phyloP scores from a whole-genome alignment of 495 filamentous ascomycete species.

The Thermothielavioides terrestris region DNA sequence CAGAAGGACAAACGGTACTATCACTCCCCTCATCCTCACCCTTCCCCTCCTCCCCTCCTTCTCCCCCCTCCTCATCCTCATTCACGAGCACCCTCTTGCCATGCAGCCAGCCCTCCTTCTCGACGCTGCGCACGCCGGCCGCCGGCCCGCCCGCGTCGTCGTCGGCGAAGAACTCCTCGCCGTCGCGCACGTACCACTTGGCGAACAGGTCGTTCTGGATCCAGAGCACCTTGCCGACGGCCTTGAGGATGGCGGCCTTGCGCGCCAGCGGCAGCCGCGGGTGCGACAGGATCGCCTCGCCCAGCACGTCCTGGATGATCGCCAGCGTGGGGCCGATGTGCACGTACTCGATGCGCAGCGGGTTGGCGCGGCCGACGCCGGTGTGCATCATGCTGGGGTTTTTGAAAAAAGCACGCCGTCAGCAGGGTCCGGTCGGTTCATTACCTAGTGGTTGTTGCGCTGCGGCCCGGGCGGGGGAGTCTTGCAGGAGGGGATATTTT shows the following conservation, averaged over 20 bases:
- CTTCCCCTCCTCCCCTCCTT: too few species aligned
- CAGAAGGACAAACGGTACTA: not conserved
- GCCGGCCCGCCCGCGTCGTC: too few species aligned
- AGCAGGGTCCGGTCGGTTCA: too few species aligned
- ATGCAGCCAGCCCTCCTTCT: constrained; percentile 51
- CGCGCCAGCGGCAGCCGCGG: constrained; percentile 51
- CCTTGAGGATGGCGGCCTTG: constrained; percentile 61
- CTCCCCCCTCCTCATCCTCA: constrained; percentile 12
- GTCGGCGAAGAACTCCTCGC: constrained; percentile 59
- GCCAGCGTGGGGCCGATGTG: constrained; percentile 61
- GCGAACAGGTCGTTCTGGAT: constrained; percentile 76
- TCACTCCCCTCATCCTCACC: constrained; percentile 15
- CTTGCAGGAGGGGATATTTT: too few species aligned
- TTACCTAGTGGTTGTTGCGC: too few species aligned
- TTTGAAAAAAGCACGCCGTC: too few species aligned
- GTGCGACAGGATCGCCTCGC: constrained; percentile 63
- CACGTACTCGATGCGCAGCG: constrained; percentile 67
- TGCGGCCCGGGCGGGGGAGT: too few species aligned
- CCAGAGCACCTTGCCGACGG: constrained; percentile 53
- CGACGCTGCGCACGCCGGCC: constrained; percentile 44
- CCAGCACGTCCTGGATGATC: constrained; percentile 66
- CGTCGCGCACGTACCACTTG: constrained; percentile 63
- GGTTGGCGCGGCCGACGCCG: constrained; percentile 52
- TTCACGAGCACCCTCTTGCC: constrained; percentile 36
- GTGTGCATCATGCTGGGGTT: constrained; percentile 52